phyloP scores from a whole-genome alignment of 805 yeast genomes.

The Tetrapisispora iriomotensis region DNA sequence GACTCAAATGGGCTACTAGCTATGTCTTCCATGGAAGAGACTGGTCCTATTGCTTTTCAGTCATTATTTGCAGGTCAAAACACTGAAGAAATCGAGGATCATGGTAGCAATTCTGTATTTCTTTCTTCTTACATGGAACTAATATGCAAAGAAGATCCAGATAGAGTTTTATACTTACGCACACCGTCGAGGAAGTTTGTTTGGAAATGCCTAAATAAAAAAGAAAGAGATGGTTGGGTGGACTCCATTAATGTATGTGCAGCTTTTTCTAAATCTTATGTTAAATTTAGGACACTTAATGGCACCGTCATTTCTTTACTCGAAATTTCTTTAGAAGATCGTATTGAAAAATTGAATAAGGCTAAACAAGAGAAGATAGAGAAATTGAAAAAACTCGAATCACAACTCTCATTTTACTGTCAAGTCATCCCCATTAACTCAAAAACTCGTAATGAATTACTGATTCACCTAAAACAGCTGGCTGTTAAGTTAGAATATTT shows the following conservation, averaged over 20 bases:
- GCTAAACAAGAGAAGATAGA: slow-evolving; percentile 29
- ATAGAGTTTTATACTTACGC: slow-evolving; percentile 33
- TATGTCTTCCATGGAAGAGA: slow-evolving; percentile 3
- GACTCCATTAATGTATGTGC: slow-evolving; percentile 30
- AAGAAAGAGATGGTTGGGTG: slow-evolving; percentile 52
- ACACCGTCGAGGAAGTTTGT: slow-evolving; percentile 33
- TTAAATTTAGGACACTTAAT: slow-evolving; percentile 19
- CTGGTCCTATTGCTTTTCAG: slow-evolving; percentile 3
- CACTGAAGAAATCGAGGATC: neutral
- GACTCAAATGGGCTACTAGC: slow-evolving; percentile 16
- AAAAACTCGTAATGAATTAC: slow-evolving; percentile 42
- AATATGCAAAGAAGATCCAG: slow-evolving; percentile 2
- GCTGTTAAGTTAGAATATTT: slow-evolving; percentile 48
- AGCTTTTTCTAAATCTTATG: slow-evolving; percentile 18
- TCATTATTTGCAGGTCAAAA: slow-evolving; percentile 3
- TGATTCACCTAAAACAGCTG: slow-evolving; percentile 36
- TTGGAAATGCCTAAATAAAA: slow-evolving; percentile 34
- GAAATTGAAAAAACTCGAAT: slow-evolving; percentile 32
- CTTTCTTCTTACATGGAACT: neutral
- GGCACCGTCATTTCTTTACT: slow-evolving; percentile 24
- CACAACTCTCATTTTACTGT: slow-evolving; percentile 31
- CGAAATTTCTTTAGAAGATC: slow-evolving; percentile 24
- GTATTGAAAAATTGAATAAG: slow-evolving; percentile 28
- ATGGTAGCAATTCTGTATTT: neutral
- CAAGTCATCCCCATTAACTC: slow-evolving; percentile 46